These are phyloP conservation scores for Prunus mongolica DNA, from an alignment of 306 rosid species.

Conservation along the genomic window DNA sequence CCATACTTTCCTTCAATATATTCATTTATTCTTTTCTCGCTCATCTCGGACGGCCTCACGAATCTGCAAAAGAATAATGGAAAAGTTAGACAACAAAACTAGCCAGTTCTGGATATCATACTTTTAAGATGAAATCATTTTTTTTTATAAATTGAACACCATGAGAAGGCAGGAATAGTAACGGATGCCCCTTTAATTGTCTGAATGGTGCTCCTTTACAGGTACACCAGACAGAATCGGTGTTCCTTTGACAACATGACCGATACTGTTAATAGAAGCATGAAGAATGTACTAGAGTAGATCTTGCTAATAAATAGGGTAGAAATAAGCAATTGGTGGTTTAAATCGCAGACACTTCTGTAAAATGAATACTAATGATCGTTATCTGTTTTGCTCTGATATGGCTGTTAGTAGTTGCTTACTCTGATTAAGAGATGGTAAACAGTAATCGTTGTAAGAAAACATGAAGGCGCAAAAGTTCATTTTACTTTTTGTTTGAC, in stretches of 20 bases:
- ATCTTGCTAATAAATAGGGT: neutral
- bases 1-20: slow-evolving; percentile 92
- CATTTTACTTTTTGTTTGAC: neutral
- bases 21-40: slow-evolving; percentile 59
- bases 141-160: neutral
- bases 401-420: neutral
- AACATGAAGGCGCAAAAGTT: neutral
- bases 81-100: neutral
- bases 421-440: neutral
- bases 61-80: slow-evolving; percentile 53
- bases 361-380: neutral
- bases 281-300: neutral
- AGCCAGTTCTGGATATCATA: neutral
- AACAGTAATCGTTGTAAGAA: neutral
- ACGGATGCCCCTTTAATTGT: neutral
- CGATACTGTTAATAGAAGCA: neutral
- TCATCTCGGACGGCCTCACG: slow-evolving; percentile 82
- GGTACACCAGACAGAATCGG: neutral
- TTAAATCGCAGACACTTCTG: neutral
- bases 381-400: neutral
- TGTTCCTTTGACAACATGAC: neutral
- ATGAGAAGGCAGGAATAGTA: neutral
- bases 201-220: neutral
- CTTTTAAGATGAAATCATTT: neutral
- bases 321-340: neutral